Percentiles rank a stretch among this genome's conserved stretches.
phyloP scores from a whole-genome alignment of 495 filamentous ascomycete species.

The Daldinia grandis region DNA sequence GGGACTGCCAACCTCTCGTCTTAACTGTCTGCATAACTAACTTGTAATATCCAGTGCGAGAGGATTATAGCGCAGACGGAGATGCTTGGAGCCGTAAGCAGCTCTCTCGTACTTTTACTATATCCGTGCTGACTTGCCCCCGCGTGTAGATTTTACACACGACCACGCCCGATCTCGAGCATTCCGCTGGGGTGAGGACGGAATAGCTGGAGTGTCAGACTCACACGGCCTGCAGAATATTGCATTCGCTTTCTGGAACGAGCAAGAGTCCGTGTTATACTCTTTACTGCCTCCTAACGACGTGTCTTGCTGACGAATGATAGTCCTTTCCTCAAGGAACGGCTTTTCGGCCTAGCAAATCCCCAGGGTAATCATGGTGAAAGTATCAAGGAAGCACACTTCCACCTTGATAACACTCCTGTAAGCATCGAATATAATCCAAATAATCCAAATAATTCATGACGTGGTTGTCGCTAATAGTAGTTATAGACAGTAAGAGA shows the following conservation, averaged over 20 bases:
- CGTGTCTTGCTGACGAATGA: constrained; percentile 21
- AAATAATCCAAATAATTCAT: too few relatives aligned
- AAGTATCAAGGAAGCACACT: constrained; percentile 94
- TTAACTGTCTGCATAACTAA: constrained; percentile 42
- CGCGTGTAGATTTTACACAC: constrained; percentile 80
- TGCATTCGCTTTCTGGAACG: constrained; percentile 97
- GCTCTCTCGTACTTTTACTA: neutral
- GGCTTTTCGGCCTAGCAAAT: constrained; percentile 92
- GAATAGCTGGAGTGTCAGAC: constrained; percentile 95
- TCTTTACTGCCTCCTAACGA: neutral
- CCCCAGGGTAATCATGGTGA: constrained; percentile 97
- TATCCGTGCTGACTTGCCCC: constrained; percentile 3
- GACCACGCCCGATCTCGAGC: constrained; percentile 87
- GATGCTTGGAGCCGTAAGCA: constrained; percentile 95
- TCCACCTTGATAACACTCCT: constrained; percentile 94
- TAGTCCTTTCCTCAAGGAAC: constrained; percentile 91
- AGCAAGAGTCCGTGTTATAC: constrained; percentile 75
- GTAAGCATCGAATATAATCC: constrained; percentile 44
- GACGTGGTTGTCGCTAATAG: constrained; percentile 33
- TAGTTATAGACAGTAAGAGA: constrained; percentile 55
- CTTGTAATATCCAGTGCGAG: constrained; percentile 70
- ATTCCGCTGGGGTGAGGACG: constrained; percentile 96
- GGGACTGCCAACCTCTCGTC: constrained; percentile 18
- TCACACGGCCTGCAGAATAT: constrained; percentile 90
- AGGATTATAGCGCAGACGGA: constrained; percentile 87